phyloP scores from a whole-genome alignment of 1,284 basidiomycete genomes.

The Mrakiaceae sp. region DNA sequence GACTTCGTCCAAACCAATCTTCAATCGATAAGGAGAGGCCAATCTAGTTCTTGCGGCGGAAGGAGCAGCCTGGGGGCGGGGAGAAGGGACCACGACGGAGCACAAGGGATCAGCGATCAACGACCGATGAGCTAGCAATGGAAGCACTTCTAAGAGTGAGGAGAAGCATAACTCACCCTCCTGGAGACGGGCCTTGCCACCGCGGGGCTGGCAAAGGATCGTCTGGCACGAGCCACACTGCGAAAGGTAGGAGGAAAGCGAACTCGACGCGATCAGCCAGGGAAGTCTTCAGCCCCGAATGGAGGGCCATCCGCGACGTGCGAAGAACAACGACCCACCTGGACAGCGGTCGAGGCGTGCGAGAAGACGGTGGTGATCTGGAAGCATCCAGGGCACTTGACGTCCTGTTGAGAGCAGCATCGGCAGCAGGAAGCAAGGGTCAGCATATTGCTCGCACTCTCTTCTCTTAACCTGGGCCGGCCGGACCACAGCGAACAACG shows the following conservation, averaged over 20 bases:
- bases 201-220: slow-evolving; percentile 95
- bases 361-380: slow-evolving; percentile 41
- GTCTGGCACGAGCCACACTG: slow-evolving; percentile 80
- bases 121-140: background rate
- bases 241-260: background rate
- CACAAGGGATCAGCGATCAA: background rate
- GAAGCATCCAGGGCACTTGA: slow-evolving; percentile 87
- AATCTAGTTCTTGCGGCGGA: background rate
- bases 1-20: background rate
- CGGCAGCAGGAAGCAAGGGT: background rate
- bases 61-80: background rate
- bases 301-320: background rate
- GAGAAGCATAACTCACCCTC: slow-evolving; percentile 60
- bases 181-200: slow-evolving; percentile 95
- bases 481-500: background rate
- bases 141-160: background rate
- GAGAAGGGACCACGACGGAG: background rate
- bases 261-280: too few relatives aligned
- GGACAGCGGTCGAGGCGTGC: slow-evolving; percentile 39
- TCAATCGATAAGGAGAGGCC: too few relatives aligned
- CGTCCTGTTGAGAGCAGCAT: slow-evolving; percentile 40
- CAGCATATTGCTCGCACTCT: too few relatives aligned
- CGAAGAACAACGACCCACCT: slow-evolving; percentile 17
- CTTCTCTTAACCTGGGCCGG: too few relatives aligned
- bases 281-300: too few relatives aligned